phyloP scores from a whole-genome alignment of 2,329 filamentous ascomycete species.

The Talaromyces verruculosus region DNA sequence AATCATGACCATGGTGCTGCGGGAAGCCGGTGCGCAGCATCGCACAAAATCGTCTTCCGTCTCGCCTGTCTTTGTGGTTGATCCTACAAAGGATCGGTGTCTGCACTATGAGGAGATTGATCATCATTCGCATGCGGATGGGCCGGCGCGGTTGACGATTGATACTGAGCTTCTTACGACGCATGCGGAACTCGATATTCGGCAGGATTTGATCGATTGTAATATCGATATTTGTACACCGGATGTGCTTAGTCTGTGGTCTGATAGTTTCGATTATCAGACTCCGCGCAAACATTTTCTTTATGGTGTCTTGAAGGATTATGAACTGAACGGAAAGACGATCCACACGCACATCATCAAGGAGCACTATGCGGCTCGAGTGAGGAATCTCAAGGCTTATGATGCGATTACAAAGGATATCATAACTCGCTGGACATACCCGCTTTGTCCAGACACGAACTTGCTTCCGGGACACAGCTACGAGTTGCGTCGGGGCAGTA shows the following conservation, averaged over 20 bases:
- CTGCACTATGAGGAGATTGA: conserved; percentile 93
- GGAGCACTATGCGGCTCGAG: conserved; percentile 81
- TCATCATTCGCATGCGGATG: conserved; percentile 48
- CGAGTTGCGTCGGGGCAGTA: conserved; percentile 64
- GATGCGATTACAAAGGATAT: conserved; percentile 85
- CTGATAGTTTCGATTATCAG: conserved; percentile 97
- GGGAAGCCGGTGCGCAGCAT: conserved; percentile 72
- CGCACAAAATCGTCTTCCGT: conserved; percentile 73
- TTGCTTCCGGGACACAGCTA: conserved; percentile 76
- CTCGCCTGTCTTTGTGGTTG: conserved; percentile 81
- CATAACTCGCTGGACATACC: conserved; percentile 83
- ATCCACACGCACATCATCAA: conserved; percentile 85
- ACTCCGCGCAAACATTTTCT: conserved; percentile 84
- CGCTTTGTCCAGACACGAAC: conserved; percentile 86
- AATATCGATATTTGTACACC: conserved; percentile 97
- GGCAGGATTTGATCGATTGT: conserved; percentile 86
- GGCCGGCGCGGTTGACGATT: conserved; percentile 58
- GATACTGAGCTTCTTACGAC: conserved; percentile 76
- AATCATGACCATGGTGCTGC: conserved; percentile 94
- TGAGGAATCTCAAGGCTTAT: conserved; percentile 83
- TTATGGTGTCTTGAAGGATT: conserved; percentile 91
- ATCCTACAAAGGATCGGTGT: conserved; percentile 75
- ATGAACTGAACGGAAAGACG: conserved; percentile 95
- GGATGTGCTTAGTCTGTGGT: conserved; percentile 91
- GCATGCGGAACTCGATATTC: conserved; percentile 74